Evolutionary conservation across 31 red algal genomes (phyloP).

Genomic region (Porphyra umbilicalis): DNA sequence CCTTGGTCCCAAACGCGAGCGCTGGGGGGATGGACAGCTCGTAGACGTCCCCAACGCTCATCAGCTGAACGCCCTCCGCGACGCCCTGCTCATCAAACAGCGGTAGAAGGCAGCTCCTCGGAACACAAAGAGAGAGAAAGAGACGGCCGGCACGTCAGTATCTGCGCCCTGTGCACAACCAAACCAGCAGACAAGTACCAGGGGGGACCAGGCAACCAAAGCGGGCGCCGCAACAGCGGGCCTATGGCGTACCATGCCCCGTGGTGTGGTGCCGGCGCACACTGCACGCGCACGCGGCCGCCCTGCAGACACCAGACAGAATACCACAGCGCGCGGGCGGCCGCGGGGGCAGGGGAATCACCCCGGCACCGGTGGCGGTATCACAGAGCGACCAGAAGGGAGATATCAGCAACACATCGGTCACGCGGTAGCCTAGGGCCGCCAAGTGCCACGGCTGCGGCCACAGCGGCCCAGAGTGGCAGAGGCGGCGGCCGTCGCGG

Average conservation of each 20-base stretch:
- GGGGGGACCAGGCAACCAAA: no score
- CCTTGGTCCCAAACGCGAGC: conserved; percentile 64
- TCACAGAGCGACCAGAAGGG: no score
- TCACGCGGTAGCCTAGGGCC: no score
- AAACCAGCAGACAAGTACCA: no score
- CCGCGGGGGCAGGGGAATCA: no score
- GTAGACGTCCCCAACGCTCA: conserved; percentile 65
- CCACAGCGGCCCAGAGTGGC: no score
- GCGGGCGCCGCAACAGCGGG: not conserved
- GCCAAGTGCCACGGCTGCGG: no score
- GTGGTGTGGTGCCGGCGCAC: not conserved
- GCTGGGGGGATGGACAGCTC: conserved; percentile 49
- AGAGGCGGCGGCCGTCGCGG: no score
- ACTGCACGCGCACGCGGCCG: not conserved
- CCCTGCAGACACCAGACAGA: not conserved
- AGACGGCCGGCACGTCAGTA: not conserved
- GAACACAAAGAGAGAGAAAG: not conserved
- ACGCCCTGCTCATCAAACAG: conserved; percentile 26
- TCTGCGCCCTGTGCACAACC: not conserved
- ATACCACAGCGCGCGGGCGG: no score
- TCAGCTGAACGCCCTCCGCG: conserved; percentile 54
- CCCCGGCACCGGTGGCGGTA: no score
- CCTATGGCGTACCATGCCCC: not conserved
- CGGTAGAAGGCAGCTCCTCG: not conserved
- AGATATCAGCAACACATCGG: no score